Base-by-base conservation (phyloP, 495 filamentous ascomycete genomes). In the Glarea lozoyensis region DNA sequence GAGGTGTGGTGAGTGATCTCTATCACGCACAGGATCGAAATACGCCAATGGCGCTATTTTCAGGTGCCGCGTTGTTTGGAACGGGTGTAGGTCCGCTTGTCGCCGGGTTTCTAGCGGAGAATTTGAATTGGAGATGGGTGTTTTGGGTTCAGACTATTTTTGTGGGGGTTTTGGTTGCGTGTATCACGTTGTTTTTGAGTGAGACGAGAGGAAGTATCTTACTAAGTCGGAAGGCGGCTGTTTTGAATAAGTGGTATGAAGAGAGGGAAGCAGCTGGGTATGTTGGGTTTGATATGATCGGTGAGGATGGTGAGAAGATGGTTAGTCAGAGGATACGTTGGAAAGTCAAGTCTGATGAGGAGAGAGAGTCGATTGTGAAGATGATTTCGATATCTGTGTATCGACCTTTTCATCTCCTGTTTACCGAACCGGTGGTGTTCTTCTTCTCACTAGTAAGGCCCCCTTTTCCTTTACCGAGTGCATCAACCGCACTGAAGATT, bases 361-460 rank as follows among this genome's bases (percentile, higher is more conserved):
- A 93, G 54, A 75, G 84, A 11, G 73, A 70, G 19, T 84, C 75
- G 4, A 50, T 94, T 27, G 52, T 48, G 10, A 75, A 74, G 49
- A 87, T 90, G 79, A 81, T 95, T 41, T 65, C 68, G 20, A 76
- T 87, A 19, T 92, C 86, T 0, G 62, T 86, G 17, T 84, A 77
- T 36, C 74, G 88, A 11, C 88, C 89, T 4, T 94, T 96, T 62
- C 76, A 86, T 45, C 70, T 97, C 22, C 80, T 97, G 17, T 64
- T 86, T 53, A 94, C 88, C 10, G 90, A 96, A 52, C 86, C 89
- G 0, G 86, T 95, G 10, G 88, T 96, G 15, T 94, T 95, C 65
- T 94, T 83, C 67, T 97, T 95, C 62, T 89, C 84, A 17, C 66
- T 93, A n/a, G n/a, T n/a, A n/a, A n/a, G n/a, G n/a, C n/a, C n/a